Evolutionary conservation across 441 rosid species (phyloP).

Genomic region (Populus hybrid): DNA sequence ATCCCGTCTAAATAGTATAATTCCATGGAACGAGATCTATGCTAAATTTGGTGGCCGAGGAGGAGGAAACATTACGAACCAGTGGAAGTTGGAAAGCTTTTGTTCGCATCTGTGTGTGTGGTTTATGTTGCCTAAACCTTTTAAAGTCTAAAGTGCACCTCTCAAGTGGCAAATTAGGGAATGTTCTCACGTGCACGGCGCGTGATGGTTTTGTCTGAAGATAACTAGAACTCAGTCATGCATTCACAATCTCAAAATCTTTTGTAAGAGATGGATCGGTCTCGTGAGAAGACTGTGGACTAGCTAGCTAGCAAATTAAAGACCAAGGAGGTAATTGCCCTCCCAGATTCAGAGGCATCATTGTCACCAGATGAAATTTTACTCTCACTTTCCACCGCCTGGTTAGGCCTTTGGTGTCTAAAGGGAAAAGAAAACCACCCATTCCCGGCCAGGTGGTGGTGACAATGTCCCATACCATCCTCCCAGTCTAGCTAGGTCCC

Average conservation of each 20-base stretch:
- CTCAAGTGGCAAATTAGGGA: conserved; percentile 14
- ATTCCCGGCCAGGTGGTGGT: not conserved
- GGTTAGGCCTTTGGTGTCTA: not conserved
- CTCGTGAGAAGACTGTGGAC: not conserved
- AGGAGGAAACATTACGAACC: conserved; percentile 18
- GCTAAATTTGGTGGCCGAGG: conserved; percentile 27
- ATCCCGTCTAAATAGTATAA: no score
- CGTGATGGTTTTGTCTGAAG: not conserved
- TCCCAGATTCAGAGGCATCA: not conserved
- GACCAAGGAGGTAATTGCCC: not conserved
- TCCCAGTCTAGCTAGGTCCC: no score
- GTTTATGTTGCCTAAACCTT: conserved; percentile 2
- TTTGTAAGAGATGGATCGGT: not conserved
- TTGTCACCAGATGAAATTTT: not conserved
- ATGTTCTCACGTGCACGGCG: conserved; percentile 24
- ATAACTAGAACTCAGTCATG: not conserved
- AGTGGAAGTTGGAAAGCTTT: conserved; percentile 22
- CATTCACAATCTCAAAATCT: not conserved
- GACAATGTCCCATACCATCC: not conserved
- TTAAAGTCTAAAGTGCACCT: conserved; percentile 1
- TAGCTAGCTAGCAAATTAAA: not conserved
- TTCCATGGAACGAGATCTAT: not conserved
- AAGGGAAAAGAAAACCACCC: not conserved
- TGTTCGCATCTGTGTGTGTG: conserved; percentile 6
- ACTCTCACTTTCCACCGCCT: not conserved